These are phyloP conservation scores for Eucalyptus tenuipes DNA, from an alignment of 345 rosid species.

Conservation along the genomic window DNA sequence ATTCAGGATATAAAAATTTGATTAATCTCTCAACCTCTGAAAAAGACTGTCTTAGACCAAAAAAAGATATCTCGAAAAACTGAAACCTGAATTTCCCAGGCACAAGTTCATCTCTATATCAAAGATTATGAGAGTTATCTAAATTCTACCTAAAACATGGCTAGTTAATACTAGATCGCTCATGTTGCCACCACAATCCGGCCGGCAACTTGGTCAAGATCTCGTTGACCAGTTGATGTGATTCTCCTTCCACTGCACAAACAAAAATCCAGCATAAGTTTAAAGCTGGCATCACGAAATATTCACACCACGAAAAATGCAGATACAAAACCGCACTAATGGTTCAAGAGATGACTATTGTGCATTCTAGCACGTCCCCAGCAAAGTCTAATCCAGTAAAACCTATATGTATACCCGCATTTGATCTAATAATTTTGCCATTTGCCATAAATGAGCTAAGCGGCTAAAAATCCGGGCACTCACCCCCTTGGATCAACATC, in stretches of 20 bases:
- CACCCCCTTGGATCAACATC: constrained; percentile 64
- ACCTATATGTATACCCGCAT: background rate
- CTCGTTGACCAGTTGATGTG: constrained; percentile 77
- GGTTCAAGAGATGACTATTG: background rate
- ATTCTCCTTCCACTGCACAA: constrained; percentile 65
- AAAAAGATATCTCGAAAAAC: background rate
- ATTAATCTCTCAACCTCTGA: background rate
- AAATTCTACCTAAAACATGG: background rate
- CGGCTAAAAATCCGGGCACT: background rate
- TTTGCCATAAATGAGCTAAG: background rate
- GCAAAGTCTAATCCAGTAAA: background rate
- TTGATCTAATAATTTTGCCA: background rate
- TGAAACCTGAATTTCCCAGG: background rate
- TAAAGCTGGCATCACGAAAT: background rate
- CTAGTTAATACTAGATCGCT: background rate
- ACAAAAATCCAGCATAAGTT: background rate
- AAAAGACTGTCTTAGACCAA: background rate
- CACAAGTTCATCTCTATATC: background rate
- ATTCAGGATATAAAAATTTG: background rate
- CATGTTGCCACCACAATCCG: constrained; percentile 37
- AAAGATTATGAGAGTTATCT: background rate
- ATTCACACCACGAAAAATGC: background rate
- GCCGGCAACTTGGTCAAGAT: constrained; percentile 93
- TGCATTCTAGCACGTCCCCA: background rate
- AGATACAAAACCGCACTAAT: no score